Conservation (phyloP, 2,329 filamentous ascomycete genomes). For the Ascochyta viciae-villosae region DNA sequence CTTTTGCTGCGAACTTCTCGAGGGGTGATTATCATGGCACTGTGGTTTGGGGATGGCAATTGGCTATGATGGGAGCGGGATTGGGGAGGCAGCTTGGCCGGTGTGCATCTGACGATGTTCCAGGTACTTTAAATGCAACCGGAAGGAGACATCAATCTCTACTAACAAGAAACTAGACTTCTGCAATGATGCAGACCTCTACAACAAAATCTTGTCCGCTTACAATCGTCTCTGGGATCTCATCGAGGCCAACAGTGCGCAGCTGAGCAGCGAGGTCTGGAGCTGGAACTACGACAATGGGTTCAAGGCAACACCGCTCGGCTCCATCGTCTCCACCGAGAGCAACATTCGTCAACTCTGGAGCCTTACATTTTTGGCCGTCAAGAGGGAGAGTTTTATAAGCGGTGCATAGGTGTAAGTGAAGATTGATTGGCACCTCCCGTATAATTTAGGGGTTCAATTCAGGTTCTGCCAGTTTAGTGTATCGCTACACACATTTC, state of each 20-base stretch:
- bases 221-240: constrained; percentile 68
- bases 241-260: constrained; percentile 62
- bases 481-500: background rate
- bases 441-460: too few species aligned
- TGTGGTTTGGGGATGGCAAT: constrained; percentile 70
- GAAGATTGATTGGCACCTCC: too few species aligned
- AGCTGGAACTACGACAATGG: constrained; percentile 63
- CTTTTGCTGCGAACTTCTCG: constrained; percentile 58
- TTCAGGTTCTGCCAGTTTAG: background rate
- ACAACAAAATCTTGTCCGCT: constrained; percentile 55
- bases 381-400: constrained; percentile 51
- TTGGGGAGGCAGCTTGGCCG: constrained; percentile 64
- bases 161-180: constrained; percentile 52
- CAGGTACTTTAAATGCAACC: background rate
- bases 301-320: constrained; percentile 60
- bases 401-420: background rate
- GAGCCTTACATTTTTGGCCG: constrained; percentile 66
- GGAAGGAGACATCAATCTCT: background rate
- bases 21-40: constrained; percentile 69
- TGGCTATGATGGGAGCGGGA: constrained; percentile 69
- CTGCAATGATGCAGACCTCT: constrained; percentile 56
- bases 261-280: constrained; percentile 68
- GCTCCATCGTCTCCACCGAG: constrained; percentile 59
- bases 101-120: constrained; percentile 47
- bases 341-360: constrained; percentile 64